Percentiles rank a stretch among this genome's conserved stretches.
phyloP scores from a whole-genome alignment of 2,329 filamentous ascomycete genomes.

The Fusarium coicis region DNA sequence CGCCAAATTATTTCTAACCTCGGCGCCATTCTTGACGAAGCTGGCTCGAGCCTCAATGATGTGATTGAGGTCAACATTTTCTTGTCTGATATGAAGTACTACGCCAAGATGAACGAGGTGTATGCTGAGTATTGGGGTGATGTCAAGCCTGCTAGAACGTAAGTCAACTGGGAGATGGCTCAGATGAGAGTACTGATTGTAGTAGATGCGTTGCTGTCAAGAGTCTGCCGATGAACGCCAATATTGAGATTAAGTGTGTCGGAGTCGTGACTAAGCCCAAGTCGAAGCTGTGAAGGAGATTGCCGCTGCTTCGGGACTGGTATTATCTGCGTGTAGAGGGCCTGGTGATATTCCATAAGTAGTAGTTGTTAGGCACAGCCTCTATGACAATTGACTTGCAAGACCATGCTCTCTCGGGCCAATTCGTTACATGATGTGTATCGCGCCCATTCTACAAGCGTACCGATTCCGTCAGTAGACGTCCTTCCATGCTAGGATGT shows the following conservation, averaged over 20 bases:
- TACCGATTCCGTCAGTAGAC: rapidly evolving
- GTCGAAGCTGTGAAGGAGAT: slow-evolving; percentile 11
- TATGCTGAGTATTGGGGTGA: slow-evolving; percentile 74
- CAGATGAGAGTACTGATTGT: background rate
- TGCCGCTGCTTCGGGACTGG: rapidly evolving
- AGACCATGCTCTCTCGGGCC: background rate
- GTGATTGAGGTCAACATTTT: slow-evolving; percentile 80
- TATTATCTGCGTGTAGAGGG: too few relatives aligned
- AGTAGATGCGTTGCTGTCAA: slow-evolving; percentile 47
- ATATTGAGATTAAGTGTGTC: slow-evolving; percentile 48
- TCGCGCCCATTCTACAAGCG: rapidly evolving
- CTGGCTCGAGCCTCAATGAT: slow-evolving; percentile 70
- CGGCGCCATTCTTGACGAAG: slow-evolving; percentile 73
- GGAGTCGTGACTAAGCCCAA: slow-evolving; percentile 37
- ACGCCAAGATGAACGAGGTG: slow-evolving; percentile 77
- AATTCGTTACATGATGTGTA: rapidly evolving
- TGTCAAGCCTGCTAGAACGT: slow-evolving; percentile 55
- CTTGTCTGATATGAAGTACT: slow-evolving; percentile 77
- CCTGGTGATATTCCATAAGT: rapidly evolving
- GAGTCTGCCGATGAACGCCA: slow-evolving; percentile 43
- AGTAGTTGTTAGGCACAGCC: background rate
- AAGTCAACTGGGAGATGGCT: background rate
- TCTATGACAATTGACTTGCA: background rate
- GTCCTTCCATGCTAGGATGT: rapidly evolving
- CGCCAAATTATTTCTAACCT: slow-evolving; percentile 76